Conservation (phyloP, 352 stramenopile genomes). For the Phytophthora syringae region DNA sequence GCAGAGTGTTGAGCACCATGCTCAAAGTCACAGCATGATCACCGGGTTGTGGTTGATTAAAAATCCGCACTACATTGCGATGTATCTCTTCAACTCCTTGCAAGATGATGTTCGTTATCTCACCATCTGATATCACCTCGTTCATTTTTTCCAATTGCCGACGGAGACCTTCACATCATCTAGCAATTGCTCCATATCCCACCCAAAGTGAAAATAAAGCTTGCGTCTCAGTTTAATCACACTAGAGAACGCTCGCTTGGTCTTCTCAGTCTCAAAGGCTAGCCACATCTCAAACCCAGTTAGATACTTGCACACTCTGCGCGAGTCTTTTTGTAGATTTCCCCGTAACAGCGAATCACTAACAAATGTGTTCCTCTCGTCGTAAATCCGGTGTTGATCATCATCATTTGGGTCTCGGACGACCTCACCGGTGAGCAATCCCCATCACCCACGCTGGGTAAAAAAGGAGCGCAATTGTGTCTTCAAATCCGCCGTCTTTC, state of each 20-base stretch:
- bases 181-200: slow-evolving; percentile 5
- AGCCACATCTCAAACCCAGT: slow-evolving; percentile 1
- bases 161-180: not conserved
- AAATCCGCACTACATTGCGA: not conserved
- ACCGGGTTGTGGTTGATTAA: not conserved
- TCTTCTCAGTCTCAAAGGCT: slow-evolving; percentile 9
- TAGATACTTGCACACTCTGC: too few relatives aligned
- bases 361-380: too few relatives aligned
- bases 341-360: too few relatives aligned
- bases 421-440: too few relatives aligned
- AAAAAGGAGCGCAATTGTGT: too few relatives aligned
- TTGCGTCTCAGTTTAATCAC: not conserved
- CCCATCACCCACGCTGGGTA: too few relatives aligned
- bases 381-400: too few relatives aligned
- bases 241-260: not conserved
- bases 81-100: slow-evolving; percentile 1
- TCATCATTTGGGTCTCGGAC: too few relatives aligned
- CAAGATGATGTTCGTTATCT: slow-evolving; percentile 3
- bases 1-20: not conserved
- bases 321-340: too few relatives aligned
- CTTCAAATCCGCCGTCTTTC: too few relatives aligned
- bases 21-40: not conserved
- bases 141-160: slow-evolving; percentile 8
- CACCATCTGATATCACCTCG: not conserved
- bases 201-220: too few relatives aligned